Percentiles rank a stretch among this genome's conserved stretches.
Evolutionary conservation across 495 filamentous ascomycete genomes (phyloP).

Genomic region (Aspergillus kassunensis): DNA sequence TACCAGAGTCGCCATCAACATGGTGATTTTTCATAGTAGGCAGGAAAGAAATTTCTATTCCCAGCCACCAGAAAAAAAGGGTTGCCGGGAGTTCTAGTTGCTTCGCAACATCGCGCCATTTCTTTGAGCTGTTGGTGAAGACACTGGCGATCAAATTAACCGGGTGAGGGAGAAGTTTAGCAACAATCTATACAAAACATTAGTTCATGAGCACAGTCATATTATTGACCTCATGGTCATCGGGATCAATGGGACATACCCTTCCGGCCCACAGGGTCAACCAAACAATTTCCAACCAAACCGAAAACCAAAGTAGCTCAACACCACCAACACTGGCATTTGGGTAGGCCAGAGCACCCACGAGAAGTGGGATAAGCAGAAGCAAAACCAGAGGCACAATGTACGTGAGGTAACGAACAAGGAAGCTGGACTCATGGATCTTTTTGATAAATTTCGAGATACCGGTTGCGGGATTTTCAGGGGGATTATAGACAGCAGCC

Average conservation of each 20-base stretch:
- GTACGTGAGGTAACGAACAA: constrained; percentile 84
- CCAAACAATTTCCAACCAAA: constrained; percentile 95
- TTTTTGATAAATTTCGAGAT: constrained; percentile 60
- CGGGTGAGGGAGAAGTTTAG: constrained; percentile 66
- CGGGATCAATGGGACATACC: constrained; percentile 33
- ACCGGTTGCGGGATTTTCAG: constrained; percentile 58
- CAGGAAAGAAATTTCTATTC: constrained; percentile 63
- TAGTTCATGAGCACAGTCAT: neutral
- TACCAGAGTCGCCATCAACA: constrained; percentile 48
- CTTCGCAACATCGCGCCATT: constrained; percentile 87
- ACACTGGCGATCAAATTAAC: constrained; percentile 67
- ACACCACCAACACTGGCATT: constrained; percentile 72
- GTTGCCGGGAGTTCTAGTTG: constrained; percentile 83
- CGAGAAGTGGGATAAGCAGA: constrained; percentile 74
- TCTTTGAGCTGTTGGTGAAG: constrained; percentile 84
- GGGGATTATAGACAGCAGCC: constrained; percentile 63
- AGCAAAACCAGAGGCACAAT: constrained; percentile 71
- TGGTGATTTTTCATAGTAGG: constrained; percentile 71
- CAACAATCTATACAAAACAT: constrained; percentile 52
- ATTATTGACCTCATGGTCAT: too few species aligned
- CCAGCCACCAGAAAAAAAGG: constrained; percentile 90
- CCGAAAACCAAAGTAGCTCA: constrained; percentile 79
- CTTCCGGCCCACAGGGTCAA: constrained; percentile 81
- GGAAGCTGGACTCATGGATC: constrained; percentile 69
- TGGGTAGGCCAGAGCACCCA: constrained; percentile 65